A percentile compares a stretch with the other conserved stretches of the same genome.
These are phyloP conservation scores for Cystoderma amianthinum DNA, from an alignment of 768 basidiomycete genomes.

Conservation along the genomic window DNA sequence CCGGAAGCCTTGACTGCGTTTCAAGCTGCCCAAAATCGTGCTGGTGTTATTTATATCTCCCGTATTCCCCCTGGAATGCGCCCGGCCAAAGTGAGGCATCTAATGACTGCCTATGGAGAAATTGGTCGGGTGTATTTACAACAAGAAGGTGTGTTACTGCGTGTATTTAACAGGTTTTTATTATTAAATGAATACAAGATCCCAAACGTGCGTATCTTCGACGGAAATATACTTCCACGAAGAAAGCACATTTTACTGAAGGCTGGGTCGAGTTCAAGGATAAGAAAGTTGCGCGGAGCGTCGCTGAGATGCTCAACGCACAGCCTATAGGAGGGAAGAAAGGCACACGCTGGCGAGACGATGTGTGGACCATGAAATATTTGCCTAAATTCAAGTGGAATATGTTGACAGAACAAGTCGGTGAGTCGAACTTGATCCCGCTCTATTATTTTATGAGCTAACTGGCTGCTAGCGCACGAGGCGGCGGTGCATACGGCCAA, in stretches of 20 bases:
- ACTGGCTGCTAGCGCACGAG: constrained; percentile 69
- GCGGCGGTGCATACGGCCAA: constrained; percentile 82
- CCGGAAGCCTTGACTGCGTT: constrained; percentile 71
- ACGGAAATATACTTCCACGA: constrained; percentile 74
- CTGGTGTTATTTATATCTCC: constrained; percentile 92
- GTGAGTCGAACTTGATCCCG: constrained; percentile 40
- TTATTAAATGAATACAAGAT: constrained; percentile 34
- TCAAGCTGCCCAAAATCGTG: constrained; percentile 62
- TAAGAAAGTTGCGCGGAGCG: constrained; percentile 82
- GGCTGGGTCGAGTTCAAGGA: constrained; percentile 99
- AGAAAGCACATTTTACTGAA: constrained; percentile 86
- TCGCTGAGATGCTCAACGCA: constrained; percentile 95
- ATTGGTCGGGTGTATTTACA: constrained; percentile 91
- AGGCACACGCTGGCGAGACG: constrained; percentile 86
- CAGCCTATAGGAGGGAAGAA: constrained; percentile 94
- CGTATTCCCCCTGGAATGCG: constrained; percentile 98
- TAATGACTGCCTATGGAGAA: constrained; percentile 87
- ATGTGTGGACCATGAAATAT: constrained; percentile 99
- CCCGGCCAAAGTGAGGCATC: constrained; percentile 89
- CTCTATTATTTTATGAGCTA: background rate
- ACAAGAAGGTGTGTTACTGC: constrained; percentile 63
- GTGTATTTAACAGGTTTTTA: background rate
- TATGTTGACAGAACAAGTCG: constrained; percentile 97
- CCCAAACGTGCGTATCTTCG: constrained; percentile 83
- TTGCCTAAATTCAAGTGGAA: constrained; percentile 97